Evolutionary conservation across 2,329 filamentous ascomycete species (phyloP).

Genomic region (Nakataea oryzae): DNA sequence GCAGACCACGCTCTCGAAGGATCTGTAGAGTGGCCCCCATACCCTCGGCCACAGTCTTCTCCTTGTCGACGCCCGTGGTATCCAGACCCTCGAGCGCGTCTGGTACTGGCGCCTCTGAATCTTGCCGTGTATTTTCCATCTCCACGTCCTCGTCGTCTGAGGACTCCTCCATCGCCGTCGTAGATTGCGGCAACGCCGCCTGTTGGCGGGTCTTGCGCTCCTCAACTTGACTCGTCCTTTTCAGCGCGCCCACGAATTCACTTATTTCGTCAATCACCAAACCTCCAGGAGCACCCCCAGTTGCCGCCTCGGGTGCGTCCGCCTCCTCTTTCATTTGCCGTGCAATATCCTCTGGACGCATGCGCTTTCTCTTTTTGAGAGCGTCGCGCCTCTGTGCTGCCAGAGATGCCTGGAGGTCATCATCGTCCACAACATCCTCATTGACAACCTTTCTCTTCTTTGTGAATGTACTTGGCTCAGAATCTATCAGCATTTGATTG

Average conservation of each 20-base stretch:
- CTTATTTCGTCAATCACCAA: conserved; percentile 93
- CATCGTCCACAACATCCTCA: conserved; percentile 73
- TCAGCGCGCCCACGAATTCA: conserved; percentile 83
- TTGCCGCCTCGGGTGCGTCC: conserved; percentile 34
- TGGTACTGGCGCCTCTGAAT: conserved; percentile 30
- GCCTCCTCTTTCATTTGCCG: conserved; percentile 63
- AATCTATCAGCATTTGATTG: conserved; percentile 69
- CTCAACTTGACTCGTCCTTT: conserved; percentile 50
- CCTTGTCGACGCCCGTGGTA: conserved; percentile 61
- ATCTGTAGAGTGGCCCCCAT: conserved; percentile 75
- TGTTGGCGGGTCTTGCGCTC: conserved; percentile 38
- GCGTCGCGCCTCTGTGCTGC: conserved; percentile 74
- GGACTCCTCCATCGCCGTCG: conserved; percentile 33
- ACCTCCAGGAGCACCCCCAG: conserved; percentile 40
- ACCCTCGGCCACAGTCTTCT: conserved; percentile 68
- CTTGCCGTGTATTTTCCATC: conserved; percentile 36
- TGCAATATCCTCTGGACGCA: conserved; percentile 77
- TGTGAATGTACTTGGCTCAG: conserved; percentile 28
- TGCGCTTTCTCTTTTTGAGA: conserved; percentile 85
- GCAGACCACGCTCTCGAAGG: conserved; percentile 73
- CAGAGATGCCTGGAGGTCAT: conserved; percentile 79
- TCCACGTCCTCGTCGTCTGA: conserved; percentile 37
- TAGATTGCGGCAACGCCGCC: conserved; percentile 23
- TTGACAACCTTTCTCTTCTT: conserved; percentile 59
- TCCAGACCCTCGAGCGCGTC: conserved; percentile 36